Base-by-base conservation (phyloP, 306 rosid species). In the Castanea sativa region DNA sequence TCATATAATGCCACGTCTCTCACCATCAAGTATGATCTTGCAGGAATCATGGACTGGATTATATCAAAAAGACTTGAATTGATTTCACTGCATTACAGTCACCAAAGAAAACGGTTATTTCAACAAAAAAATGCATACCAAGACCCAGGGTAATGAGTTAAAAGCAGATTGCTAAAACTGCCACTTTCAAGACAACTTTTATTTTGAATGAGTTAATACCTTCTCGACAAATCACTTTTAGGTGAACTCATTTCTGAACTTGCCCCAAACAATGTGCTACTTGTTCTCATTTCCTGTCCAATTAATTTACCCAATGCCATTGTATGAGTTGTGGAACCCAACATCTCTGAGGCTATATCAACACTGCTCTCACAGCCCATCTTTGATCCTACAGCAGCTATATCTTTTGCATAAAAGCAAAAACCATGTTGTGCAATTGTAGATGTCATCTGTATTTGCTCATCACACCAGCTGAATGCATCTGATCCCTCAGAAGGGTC, bases 401-500 rank as follows among this genome's bases (percentile, higher is more conserved):
- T 75, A 73, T 58, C 78, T 78, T 87, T 90, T 35, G 91, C 88
- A 59, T 86, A 89, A 69, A 84, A 88, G 83, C 93, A 91, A 83
- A 91, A 93, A 63, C 98, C 99, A 89, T 93, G 98, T 57, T 38
- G 85, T 18, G 90, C 91, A 81, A 88, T 79, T 64, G 91, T 82
- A 5, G 96, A 90, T 79, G 88, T 90, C 92, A 94, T 86, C 81
- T 51, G 61, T 58, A 80, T 79, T 82, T 82, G 94, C 78, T 84
- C 91, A 77, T 92, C 89, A 74, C 85, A 86, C 87, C 87, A 85
- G 68, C 72, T 69, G 75, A 79, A 74, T 49, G 87, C 73, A 77
- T 80, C 92, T 61, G 67, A 70, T 73, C 88, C 93, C 78, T 88
- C 94, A 25, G 77, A 77, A 55, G 79, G 83, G 80, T 76, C 55